These are phyloP conservation scores for Pythium folliculosum DNA, from an alignment of 352 stramenopile species.

Conservation along the genomic window DNA sequence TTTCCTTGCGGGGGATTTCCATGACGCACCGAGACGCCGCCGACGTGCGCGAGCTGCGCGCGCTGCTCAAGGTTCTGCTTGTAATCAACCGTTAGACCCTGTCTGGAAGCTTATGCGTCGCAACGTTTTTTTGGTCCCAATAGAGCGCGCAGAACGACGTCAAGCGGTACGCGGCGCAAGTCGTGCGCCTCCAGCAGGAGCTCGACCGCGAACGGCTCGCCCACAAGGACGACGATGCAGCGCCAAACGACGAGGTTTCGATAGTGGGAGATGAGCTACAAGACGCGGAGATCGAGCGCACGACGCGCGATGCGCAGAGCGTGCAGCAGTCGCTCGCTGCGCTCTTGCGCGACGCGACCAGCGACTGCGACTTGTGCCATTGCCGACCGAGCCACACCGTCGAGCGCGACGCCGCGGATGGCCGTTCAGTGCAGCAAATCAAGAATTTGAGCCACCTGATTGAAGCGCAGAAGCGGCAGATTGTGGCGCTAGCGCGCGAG, in stretches of 20 bases:
- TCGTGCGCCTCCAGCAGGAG: conserved; percentile 31
- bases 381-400: conserved; percentile 4
- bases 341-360: neutral
- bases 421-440: neutral
- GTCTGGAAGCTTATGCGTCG: neutral
- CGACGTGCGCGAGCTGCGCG: conserved; percentile 23
- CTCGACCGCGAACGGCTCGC: conserved; percentile 20
- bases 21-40: neutral
- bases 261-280: neutral
- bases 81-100: neutral
- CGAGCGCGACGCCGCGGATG: neutral
- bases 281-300: conserved; percentile 4
- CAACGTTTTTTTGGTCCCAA: neutral
- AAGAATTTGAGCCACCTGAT: conserved; percentile 20
- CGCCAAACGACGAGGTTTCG: too few species aligned
- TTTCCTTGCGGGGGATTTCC: neutral
- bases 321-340: conserved; percentile 8
- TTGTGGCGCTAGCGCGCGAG: conserved; percentile 22
- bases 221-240: neutral
- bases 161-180: conserved; percentile 29
- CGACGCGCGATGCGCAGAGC: neutral
- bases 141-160: conserved; percentile 34
- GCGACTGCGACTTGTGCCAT: conserved; percentile 20
- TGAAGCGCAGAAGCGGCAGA: conserved; percentile 18
- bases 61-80: conserved; percentile 15